phyloP scores from a whole-genome alignment of 495 filamentous ascomycete species.

The Paragyromitra xinjiangensis region DNA sequence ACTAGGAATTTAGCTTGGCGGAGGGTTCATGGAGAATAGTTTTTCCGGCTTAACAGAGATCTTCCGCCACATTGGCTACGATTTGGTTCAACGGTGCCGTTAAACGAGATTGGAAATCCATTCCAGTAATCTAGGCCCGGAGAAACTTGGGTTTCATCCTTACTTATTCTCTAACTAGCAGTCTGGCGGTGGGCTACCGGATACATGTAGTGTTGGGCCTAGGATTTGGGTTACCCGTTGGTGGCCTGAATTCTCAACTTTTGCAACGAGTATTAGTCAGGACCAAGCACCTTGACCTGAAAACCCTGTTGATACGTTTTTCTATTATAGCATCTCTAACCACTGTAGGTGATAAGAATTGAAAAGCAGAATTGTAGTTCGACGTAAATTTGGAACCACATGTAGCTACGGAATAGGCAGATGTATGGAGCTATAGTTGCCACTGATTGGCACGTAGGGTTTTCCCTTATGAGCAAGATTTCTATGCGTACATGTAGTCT shows the following conservation, averaged over 20 bases:
- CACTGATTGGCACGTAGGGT: too few relatives aligned
- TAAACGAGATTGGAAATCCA: neutral
- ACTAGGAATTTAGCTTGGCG: slow-evolving; percentile 38
- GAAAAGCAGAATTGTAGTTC: neutral
- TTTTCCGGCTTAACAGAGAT: slow-evolving; percentile 23
- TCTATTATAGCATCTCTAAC: neutral
- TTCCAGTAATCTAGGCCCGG: slow-evolving; percentile 4
- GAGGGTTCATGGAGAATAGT: slow-evolving; percentile 34
- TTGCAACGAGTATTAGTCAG: neutral
- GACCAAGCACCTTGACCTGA: neutral
- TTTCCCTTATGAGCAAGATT: too few relatives aligned
- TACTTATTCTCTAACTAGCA: neutral
- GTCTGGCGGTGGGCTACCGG: neutral
- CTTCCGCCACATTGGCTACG: neutral
- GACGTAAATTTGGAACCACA: too few relatives aligned
- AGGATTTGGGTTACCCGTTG: neutral
- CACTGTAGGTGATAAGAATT: neutral
- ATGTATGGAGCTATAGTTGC: too few relatives aligned
- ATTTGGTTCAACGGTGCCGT: neutral
- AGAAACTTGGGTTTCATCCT: neutral
- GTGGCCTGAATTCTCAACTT: neutral
- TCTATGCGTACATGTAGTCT: too few relatives aligned
- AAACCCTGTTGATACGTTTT: neutral
- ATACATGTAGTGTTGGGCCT: neutral
- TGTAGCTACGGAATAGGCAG: too few relatives aligned